Evolutionary conservation across 1,284 basidiomycete genomes (phyloP).

Genomic region (Pisolithus thermaeus): DNA sequence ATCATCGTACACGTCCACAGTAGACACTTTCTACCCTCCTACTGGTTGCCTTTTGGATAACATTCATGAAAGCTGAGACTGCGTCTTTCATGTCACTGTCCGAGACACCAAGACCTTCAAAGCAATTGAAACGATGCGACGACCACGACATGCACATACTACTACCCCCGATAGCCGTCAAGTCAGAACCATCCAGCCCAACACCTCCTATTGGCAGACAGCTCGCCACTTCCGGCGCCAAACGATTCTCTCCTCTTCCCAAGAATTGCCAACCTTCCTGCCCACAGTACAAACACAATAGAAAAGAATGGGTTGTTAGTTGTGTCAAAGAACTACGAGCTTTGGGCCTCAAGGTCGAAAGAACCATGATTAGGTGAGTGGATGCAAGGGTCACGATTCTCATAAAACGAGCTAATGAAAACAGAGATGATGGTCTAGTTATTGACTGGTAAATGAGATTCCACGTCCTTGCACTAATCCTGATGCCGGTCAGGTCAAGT

Average conservation of each 20-base stretch:
- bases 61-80: no score
- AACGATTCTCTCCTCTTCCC: conserved; percentile 23
- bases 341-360: conserved; percentile 17
- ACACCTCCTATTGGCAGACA: conserved; percentile 16
- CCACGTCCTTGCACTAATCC: background rate
- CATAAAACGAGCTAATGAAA: background rate
- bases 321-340: conserved; percentile 17
- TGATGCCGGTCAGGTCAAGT: conserved; percentile 21
- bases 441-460: conserved; percentile 22
- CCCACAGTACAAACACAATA: conserved; percentile 16
- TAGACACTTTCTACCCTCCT: no score
- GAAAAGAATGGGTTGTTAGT: conserved; percentile 16
- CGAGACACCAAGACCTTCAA: conserved; percentile 2
- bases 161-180: conserved; percentile 4
- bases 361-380: conserved; percentile 22
- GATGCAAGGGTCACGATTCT: background rate
- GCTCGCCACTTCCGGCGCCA: conserved; percentile 21
- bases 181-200: conserved; percentile 16
- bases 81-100: no score
- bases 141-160: background rate
- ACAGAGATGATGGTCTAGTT: conserved; percentile 26
- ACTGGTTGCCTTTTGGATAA: no score
- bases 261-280: conserved; percentile 19
- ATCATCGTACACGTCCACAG: no score
- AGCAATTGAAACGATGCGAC: conserved; percentile 9